Percentiles rank a stretch among this genome's conserved stretches.
Evolutionary conservation across 768 basidiomycete genomes (phyloP).

Genomic region (Tulasnella sp.): DNA sequence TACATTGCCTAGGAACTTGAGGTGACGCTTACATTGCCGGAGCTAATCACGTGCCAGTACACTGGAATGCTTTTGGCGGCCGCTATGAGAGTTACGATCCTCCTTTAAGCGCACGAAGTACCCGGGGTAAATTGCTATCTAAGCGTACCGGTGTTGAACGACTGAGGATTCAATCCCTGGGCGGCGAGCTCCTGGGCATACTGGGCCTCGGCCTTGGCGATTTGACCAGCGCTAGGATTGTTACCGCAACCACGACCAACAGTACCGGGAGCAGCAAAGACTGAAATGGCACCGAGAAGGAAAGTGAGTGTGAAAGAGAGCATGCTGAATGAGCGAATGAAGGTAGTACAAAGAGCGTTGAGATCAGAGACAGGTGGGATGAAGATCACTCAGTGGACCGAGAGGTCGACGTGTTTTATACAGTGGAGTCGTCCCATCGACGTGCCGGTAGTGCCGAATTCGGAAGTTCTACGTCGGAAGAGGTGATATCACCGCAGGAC

Average conservation of each 20-base stretch:
- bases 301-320: not conserved
- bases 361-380: not conserved
- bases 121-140: not conserved
- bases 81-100: not conserved
- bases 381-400: not conserved
- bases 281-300: slow-evolving; percentile 15
- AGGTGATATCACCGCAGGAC: not conserved
- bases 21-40: slow-evolving; percentile 13
- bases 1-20: no score
- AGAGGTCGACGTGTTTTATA: not conserved
- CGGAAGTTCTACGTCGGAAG: not conserved
- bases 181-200: not conserved
- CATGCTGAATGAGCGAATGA: not conserved
- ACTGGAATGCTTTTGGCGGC: not conserved
- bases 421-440: not conserved
- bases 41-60: slow-evolving; percentile 22
- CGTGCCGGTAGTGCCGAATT: not conserved
- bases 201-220: slow-evolving; percentile 29
- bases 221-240: not conserved
- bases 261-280: slow-evolving; percentile 13
- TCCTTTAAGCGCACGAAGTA: no score
- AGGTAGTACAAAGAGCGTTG: not conserved
- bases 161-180: not conserved
- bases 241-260: slow-evolving; percentile 8
- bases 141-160: not conserved